Evolutionary conservation across 768 basidiomycete genomes (phyloP).

Genomic region (Suillus variegatus): DNA sequence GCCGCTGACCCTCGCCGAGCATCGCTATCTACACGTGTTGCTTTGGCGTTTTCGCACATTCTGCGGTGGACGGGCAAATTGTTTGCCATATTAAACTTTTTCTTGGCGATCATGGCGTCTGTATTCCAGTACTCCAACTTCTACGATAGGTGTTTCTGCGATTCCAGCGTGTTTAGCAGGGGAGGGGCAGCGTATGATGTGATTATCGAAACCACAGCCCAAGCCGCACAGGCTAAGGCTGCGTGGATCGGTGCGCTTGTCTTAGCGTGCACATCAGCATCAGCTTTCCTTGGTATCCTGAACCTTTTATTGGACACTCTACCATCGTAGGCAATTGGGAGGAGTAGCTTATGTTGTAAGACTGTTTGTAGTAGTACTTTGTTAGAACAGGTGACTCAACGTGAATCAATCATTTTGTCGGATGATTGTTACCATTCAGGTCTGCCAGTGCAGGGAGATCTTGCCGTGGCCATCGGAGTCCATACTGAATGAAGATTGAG

Average conservation of each 20-base stretch:
- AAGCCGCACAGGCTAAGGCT: slow-evolving; percentile 24
- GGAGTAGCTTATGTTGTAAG: slow-evolving; percentile 5
- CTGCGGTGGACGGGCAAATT: slow-evolving; percentile 19
- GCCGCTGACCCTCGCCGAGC: background rate
- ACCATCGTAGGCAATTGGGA: background rate
- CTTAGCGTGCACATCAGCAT: slow-evolving; percentile 27
- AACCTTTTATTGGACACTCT: slow-evolving; percentile 26
- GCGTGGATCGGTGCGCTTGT: slow-evolving; percentile 41
- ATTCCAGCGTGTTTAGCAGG: slow-evolving; percentile 21
- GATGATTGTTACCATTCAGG: background rate
- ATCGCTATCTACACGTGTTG: slow-evolving; percentile 1
- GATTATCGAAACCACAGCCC: background rate
- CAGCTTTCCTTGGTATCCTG: slow-evolving; percentile 29
- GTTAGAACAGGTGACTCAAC: background rate
- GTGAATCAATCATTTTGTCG: background rate
- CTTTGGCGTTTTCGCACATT: slow-evolving; percentile 5
- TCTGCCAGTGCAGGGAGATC: background rate
- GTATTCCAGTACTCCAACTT: slow-evolving; percentile 25
- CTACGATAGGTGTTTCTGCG: slow-evolving; percentile 25
- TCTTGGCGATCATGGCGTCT: slow-evolving; percentile 17
- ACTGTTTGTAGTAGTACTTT: background rate
- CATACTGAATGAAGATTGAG: background rate
- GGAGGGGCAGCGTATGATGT: background rate
- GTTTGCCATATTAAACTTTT: slow-evolving; percentile 20
- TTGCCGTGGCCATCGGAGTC: background rate